phyloP scores from a whole-genome alignment of 177 flowering plant species.

The Vitis hybrid region DNA sequence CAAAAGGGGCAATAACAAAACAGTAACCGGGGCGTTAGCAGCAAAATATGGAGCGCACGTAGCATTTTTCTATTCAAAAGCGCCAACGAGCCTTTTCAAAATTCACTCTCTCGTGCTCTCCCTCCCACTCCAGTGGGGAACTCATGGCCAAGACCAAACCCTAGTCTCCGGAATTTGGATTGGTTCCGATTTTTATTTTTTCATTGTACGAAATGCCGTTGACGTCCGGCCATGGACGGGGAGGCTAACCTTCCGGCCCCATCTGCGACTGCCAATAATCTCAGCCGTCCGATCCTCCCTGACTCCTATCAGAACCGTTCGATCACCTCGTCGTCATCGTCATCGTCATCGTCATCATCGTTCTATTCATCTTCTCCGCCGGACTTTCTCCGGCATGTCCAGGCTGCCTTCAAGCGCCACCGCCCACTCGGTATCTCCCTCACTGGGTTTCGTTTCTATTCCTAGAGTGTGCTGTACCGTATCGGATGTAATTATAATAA shows the following conservation, averaged over 20 bases:
- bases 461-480: not conserved
- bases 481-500: no score
- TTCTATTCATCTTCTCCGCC: constrained; percentile 41
- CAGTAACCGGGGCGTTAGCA: no score
- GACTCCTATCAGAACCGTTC: constrained; percentile 18
- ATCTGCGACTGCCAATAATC: constrained; percentile 16
- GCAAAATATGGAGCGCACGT: no score
- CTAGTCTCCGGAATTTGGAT: not conserved
- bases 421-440: constrained; percentile 59
- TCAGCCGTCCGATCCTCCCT: constrained; percentile 21
- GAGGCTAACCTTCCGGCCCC: constrained; percentile 68
- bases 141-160: not conserved
- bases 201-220: constrained; percentile 47
- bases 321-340: constrained; percentile 20
- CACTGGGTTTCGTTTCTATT: constrained; percentile 1
- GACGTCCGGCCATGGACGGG: constrained; percentile 63
- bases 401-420: constrained; percentile 89
- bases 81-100: constrained; percentile 15
- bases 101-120: not conserved
- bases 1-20: no score
- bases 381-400: constrained; percentile 64
- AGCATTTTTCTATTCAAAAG: not conserved
- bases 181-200: constrained; percentile 1
- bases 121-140: not conserved
- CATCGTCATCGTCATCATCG: constrained; percentile 28